Evolutionary conservation across 768 basidiomycete genomes (phyloP), one percentile per base, ranked within the genome.

Genomic region (Naganishia kalamii): DNA sequence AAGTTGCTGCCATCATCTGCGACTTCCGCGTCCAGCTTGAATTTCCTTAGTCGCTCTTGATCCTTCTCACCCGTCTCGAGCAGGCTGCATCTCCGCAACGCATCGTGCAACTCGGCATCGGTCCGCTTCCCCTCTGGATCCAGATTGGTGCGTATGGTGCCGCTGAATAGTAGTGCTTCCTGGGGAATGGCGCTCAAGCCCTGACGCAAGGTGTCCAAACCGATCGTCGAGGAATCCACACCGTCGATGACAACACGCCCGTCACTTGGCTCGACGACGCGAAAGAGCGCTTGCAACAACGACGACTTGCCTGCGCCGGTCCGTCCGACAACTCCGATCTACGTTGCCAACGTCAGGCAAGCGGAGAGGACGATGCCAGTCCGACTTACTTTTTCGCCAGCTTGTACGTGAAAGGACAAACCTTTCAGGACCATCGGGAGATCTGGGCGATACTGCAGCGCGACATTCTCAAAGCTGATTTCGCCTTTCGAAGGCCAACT

Each of bases 401-500:
- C 81, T 71, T 85, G 81, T 69, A 92, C 85, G 7, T 76, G 82
- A 66, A 98, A 77, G 15, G 83, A 83, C 61, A 98, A 82, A 32
- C 86, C 82, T 69, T 84, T 87, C 19, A 97, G 77, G 10, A 92
- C 88, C n/a, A 88, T 78, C 65, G 90, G 90, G 8, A 94, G 79
- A 37, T 86, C 91, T 0, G 86, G 81, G 21, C 92, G 85, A 79
- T 97, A 98, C 47, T 85, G 79, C 23, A 67, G 27, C 0, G 64
- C 33, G 25, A 81, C 84, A 41, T 77, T 86, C 83, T 83, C 74
- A 79, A 96, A 96, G 72, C 86, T 85, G 35, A 97, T 82, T 46
- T 79, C 74, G 5, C 94, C 93, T 17, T 82, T 71, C 0, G 81
- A 78, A 0, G 94, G 94, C 94, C 94, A 98, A 0, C 75, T 74